Evolutionary conservation across 1,284 basidiomycete genomes (phyloP), one percentile per base, ranked within the genome.

Genomic region (Cutaneotrichosporon cavernicola): DNA sequence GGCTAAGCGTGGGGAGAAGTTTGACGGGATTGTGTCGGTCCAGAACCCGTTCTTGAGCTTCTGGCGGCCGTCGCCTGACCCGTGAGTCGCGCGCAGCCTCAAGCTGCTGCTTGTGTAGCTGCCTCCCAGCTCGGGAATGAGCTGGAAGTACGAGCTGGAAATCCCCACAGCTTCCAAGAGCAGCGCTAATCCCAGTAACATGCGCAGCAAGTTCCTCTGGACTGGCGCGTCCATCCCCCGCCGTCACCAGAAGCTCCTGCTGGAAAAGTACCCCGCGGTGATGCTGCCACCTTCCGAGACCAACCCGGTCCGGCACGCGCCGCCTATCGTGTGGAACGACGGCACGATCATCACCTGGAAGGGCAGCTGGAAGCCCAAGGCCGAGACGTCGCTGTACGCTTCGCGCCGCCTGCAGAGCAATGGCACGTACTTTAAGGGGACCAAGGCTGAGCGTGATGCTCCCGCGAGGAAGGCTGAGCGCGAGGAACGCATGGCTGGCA

Each of bases 401-500:
- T 46, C 47, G 38, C 52, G 53, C 47, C 31, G 22, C 16, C 36
- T 32, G 16, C 31, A 36, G 9, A 66, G 66, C n/a, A 63, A 76
- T 49, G 71, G 69, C 50, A 59, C 58, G 26, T 69, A 72, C 68
- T 80, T 80, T 72, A 79, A 77, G 69, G 76, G 76, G 11, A 72
- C 76, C 56, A 76, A 72, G 65, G 69, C 72, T 61, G 78, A 80
- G 68, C 65, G 79, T 55, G 68, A 74, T 56, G 67, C 62, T 34
- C 56, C 63, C 31, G 67, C 60, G 38, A 69, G 70, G 59, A 57
- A 67, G 61, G 60, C 69, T 55, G 76, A 78, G 63, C 71, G 72
- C 30, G 61, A 70, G 60, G 70, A 70, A 22, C 69, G 78, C 56
- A 58, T 80, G 69, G 71, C 65, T 21, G 70, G 72, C 0, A 80